Conservation (phyloP, 139 green algal species). For the Micromonas commoda region DNA sequence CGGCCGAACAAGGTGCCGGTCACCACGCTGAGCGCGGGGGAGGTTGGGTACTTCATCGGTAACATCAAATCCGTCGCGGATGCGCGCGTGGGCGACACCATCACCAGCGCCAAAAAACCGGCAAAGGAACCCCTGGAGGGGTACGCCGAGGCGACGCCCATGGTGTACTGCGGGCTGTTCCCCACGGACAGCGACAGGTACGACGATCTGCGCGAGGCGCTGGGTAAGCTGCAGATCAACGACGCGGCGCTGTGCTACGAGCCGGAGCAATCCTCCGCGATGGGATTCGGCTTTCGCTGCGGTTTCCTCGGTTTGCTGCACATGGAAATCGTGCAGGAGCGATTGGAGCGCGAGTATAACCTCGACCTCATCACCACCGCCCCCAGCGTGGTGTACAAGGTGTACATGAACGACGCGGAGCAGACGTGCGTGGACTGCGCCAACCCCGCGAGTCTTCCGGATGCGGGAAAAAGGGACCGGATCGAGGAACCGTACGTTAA, state of each 20-base stretch:
- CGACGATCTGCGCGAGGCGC: constrained; percentile 80
- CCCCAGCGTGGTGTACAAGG: constrained; percentile 84
- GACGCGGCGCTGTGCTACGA: constrained; percentile 73
- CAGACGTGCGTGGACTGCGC: constrained; percentile 35
- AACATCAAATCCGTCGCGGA: constrained; percentile 86
- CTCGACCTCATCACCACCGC: constrained; percentile 95
- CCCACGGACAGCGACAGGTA: constrained; percentile 64
- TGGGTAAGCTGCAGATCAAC: constrained; percentile 97
- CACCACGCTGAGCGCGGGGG: constrained; percentile 72
- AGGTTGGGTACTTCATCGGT: constrained; percentile 83
- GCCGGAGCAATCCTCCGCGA: constrained; percentile 51
- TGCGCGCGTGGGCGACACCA: constrained; percentile 91
- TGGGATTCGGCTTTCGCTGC: constrained; percentile 98
- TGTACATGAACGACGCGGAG: constrained; percentile 52
- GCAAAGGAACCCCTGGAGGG: constrained; percentile 46
- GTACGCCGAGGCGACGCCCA: constrained; percentile 84
- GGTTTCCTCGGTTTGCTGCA: constrained; percentile 97
- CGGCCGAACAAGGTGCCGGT: constrained; percentile 74
- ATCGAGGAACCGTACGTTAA: constrained; percentile 89
- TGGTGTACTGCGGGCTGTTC: constrained; percentile 98
- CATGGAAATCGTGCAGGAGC: constrained; percentile 97
- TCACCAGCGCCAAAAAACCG: constrained; percentile 54
- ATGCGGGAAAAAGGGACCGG: constrained; percentile 48
- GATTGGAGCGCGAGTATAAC: constrained; percentile 93
- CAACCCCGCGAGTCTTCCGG: constrained; percentile 80